A percentile compares a stretch with the other conserved stretches of the same genome.
phyloP scores from a whole-genome alignment of 305 asterid genomes.

The Fraxinus platypoda region DNA sequence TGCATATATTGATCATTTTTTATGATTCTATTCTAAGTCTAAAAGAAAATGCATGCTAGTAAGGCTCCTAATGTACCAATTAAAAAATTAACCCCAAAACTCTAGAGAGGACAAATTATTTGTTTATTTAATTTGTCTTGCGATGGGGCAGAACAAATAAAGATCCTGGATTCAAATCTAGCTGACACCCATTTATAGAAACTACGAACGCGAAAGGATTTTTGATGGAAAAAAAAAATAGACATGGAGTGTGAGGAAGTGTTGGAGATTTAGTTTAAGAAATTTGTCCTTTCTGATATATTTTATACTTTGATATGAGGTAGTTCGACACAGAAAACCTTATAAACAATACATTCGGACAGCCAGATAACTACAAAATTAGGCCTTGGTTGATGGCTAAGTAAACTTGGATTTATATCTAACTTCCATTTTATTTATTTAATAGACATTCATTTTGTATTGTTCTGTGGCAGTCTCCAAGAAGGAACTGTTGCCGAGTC shows the following conservation, averaged over 20 bases:
- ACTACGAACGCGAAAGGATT: background rate
- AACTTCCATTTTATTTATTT: background rate
- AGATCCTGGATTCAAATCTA: too few relatives aligned
- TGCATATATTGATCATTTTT: background rate
- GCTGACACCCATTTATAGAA: background rate
- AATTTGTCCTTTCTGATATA: background rate
- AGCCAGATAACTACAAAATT: background rate
- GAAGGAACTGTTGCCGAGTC: slow-evolving; percentile 88
- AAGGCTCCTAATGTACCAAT: background rate
- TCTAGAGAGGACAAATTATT: too few relatives aligned
- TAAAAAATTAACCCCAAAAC: too few relatives aligned
- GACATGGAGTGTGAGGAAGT: background rate
- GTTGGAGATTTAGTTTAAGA: background rate
- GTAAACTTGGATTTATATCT: background rate
- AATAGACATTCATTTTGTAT: background rate
- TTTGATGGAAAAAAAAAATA: too few relatives aligned
- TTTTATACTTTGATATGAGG: background rate
- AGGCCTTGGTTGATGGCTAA: background rate
- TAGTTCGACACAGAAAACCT: slow-evolving; percentile 14
- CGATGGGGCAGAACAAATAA: too few relatives aligned
- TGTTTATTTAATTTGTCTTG: too few relatives aligned
- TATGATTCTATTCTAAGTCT: background rate
- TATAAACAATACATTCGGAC: background rate
- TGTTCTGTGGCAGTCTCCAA: slow-evolving; percentile 60
- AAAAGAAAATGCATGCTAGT: background rate